Evolutionary conservation across 2,329 filamentous ascomycete species (phyloP), one percentile per base, ranked within the genome.

Genomic region (Westerdykella sp.): DNA sequence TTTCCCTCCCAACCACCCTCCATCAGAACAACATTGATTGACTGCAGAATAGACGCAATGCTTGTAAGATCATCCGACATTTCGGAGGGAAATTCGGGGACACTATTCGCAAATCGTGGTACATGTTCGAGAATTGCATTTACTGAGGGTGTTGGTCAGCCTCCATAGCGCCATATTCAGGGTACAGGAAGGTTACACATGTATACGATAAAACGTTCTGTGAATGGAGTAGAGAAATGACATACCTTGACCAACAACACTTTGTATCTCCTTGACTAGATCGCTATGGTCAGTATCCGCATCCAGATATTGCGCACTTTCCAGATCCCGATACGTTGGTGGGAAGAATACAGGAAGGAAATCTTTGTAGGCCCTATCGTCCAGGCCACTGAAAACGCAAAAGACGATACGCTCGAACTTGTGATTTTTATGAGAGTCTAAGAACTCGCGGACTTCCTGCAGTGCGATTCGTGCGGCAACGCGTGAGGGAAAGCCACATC

Each of bases 341-440:
- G 62, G 62, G 14, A 66, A 65, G 45, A 56, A 65, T 0, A 57
- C 53, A 0, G 62, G 59, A 4, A 66, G 41, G 21, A 58, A 53
- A 14, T 63, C 53, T 31, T 51, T 55, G 35, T 64, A 65, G 1
- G 60, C 56, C 34, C 55, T 54, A 30, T 57, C 52, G 18, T 66
- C 61, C 2, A 41, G 30, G 13, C 48, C 47, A 10, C 39, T 54
- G 15, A 53, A 59, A 1, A 50, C 40, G 23, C 61, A 64, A 30
- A 67, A 64, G 11, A 66, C 35, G 9, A 67, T 56, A 5, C 51
- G 50, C 39, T 65, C 53, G 11, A 66, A 57, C 0, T 23, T 25
- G 40, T 56, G 37, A 14, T 44, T 42, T 10, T 45, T 44, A 6
- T 59, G 48, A 4, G 43, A 37, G 23, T 67, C 63, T 6, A 67